phyloP scores from a whole-genome alignment of 768 basidiomycete species.

The Lactarius hengduanensis region DNA sequence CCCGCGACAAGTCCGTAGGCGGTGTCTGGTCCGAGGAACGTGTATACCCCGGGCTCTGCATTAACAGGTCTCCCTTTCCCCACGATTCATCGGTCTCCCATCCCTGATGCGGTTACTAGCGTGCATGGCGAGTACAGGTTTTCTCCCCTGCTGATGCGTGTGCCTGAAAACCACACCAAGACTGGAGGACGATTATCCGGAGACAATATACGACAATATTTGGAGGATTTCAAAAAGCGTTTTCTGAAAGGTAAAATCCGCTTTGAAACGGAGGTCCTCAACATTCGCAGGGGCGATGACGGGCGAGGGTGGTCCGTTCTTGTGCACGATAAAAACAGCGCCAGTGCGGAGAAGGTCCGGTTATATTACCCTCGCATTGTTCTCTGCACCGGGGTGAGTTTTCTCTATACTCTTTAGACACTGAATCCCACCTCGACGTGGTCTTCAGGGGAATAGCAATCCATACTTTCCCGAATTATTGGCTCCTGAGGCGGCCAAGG shows the following conservation, averaged over 20 bases:
- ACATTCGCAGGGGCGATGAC: conserved; percentile 40
- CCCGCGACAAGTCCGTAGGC: conserved; percentile 53
- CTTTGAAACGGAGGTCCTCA: conserved; percentile 49
- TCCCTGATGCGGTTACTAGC: conserved; percentile 36
- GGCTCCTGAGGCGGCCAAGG: conserved; percentile 39
- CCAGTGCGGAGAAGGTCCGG: conserved; percentile 30
- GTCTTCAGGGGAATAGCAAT: conserved; percentile 51
- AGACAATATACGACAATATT: conserved; percentile 52
- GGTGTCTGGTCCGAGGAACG: conserved; percentile 60
- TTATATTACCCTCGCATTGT: conserved; percentile 50
- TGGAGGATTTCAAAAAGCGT: conserved; percentile 50
- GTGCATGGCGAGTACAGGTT: conserved; percentile 65
- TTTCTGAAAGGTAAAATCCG: conserved; percentile 48
- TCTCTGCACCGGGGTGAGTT: conserved; percentile 54
- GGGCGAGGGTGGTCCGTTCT: conserved; percentile 46
- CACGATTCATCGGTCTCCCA: background rate
- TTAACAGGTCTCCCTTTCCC: conserved; percentile 52
- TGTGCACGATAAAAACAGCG: conserved; percentile 36
- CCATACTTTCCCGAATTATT: conserved; percentile 47
- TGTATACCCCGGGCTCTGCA: conserved; percentile 53
- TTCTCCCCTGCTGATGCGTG: conserved; percentile 54
- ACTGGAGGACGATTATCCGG: conserved; percentile 52
- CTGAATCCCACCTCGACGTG: background rate
- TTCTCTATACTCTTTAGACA: conserved; percentile 5
- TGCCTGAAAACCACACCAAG: conserved; percentile 36